Evolutionary conservation across 1,284 basidiomycete genomes (phyloP).

Genomic region (Porogramme epimiltina): DNA sequence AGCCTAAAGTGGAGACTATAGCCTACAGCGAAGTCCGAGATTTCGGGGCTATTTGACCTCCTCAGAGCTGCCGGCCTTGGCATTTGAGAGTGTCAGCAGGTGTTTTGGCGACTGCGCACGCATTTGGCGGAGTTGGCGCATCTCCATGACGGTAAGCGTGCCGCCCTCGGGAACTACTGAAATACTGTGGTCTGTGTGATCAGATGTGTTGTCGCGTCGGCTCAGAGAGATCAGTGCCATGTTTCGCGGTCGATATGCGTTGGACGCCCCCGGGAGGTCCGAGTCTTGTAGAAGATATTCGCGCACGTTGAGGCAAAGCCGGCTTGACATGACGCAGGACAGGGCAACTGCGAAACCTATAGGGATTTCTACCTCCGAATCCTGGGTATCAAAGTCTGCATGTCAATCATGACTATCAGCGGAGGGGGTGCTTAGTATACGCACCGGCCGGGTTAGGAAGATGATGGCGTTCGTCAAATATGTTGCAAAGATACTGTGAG

Average conservation of each 20-base stretch:
- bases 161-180: constrained; percentile 13
- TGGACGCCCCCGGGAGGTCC: background rate
- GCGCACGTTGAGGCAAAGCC: constrained; percentile 57
- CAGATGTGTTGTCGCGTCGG: constrained; percentile 6
- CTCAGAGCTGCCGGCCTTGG: too few relatives aligned
- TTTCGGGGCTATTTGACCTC: too few relatives aligned
- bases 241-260: background rate
- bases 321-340: constrained; percentile 56
- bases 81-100: background rate
- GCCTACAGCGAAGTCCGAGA: too few relatives aligned
- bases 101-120: constrained; percentile 26
- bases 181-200: constrained; percentile 3
- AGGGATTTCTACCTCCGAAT: constrained; percentile 49
- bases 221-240: constrained; percentile 2
- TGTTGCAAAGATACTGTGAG: constrained; percentile 51
- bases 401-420: background rate
- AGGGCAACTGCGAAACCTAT: constrained; percentile 59
- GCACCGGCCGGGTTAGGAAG: constrained; percentile 48
- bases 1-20: too few relatives aligned
- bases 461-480: constrained; percentile 55
- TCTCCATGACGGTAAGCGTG: constrained; percentile 39
- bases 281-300: constrained; percentile 34
- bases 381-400: constrained; percentile 22
- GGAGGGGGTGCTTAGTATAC: constrained; percentile 16
- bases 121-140: constrained; percentile 42